Base-by-base conservation (phyloP, 192 early-diverging fungal species). In the Backusella circina region DNA sequence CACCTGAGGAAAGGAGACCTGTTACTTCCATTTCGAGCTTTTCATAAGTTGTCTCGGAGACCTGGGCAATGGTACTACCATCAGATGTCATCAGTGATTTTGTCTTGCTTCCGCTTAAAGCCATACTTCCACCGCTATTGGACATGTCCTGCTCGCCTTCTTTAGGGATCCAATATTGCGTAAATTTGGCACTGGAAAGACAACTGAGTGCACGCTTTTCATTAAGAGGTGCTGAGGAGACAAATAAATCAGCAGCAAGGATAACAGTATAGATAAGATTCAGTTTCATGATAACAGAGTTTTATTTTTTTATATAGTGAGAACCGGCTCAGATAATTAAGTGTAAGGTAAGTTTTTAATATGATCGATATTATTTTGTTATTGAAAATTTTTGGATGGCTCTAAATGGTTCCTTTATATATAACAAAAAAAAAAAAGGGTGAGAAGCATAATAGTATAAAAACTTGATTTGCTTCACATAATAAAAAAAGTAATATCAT, bases 21-120 rank as follows among this genome's bases (percentile, higher is more conserved):
- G 81, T 82, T 0, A 74, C 81, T 76, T 82, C 81, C 81, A 82
- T 82, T 74, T 79, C 47, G 44, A 77, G 79, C 69, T 82, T 82
- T 70, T 71, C 65, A 13, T 79, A 82, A 2, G 77, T 82, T 36
- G 31, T 70, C 32, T 75, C 67, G 8, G 73, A 70, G 10, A 82
- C 81, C 5, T 68, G 73, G 21, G 77, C 77, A 73, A 82, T 82
- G 16, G 39, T 32, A 13, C 69, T 33, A 10, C 81, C 81, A 3
- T 50, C 67, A 5, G 44, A 12, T 1, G 73, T 68, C 31, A 70
- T 72, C 3, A 82, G 32, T 16, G 54, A 7, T 33, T 76, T 51
- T 2, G 36, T 73, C 15, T 71, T 72, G 18, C 70, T 26, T 23
- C 81, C 77, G 13, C 47, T 65, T 26, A 82, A 39, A 13, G 47